These are phyloP conservation scores for Panaeolus papilionaceus DNA, from an alignment of 768 basidiomycete genomes.

Conservation along the genomic window DNA sequence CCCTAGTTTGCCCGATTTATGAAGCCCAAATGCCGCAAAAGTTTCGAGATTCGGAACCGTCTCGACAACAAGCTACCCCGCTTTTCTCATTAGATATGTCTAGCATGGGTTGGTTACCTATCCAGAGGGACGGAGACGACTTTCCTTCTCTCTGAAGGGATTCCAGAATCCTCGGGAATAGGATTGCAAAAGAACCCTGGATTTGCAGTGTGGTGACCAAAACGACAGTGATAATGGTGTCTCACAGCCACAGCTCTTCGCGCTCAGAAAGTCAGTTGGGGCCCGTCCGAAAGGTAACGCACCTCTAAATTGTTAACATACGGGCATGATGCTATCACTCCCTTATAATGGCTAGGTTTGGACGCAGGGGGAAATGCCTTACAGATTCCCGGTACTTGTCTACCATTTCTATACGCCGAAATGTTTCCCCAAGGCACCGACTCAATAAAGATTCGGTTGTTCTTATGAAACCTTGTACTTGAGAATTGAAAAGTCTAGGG, in stretches of 20 bases:
- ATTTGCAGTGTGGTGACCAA: slow-evolving; percentile 11
- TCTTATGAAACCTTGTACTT: slow-evolving; percentile 5
- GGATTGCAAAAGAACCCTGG: slow-evolving; percentile 14
- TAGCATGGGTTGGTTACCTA: not conserved
- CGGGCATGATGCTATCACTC: slow-evolving; percentile 8
- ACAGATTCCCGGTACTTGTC: slow-evolving; percentile 9
- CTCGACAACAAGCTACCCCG: slow-evolving; percentile 6
- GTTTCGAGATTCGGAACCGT: slow-evolving; percentile 14
- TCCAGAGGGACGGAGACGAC: slow-evolving; percentile 11
- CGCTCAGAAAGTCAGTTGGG: slow-evolving; percentile 13
- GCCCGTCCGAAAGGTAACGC: slow-evolving; percentile 9
- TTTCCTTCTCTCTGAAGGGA: slow-evolving; percentile 6
- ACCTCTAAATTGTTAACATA: slow-evolving; percentile 10
- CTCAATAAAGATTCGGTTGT: not conserved
- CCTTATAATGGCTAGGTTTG: slow-evolving; percentile 6
- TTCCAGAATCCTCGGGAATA: slow-evolving; percentile 13
- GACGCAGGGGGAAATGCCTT: slow-evolving; percentile 7
- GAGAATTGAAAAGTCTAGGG: slow-evolving; percentile 1
- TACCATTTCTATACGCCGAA: not conserved
- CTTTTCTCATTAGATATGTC: slow-evolving; percentile 3
- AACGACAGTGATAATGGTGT: slow-evolving; percentile 7
- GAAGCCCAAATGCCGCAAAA: slow-evolving; percentile 6
- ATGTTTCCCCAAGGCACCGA: slow-evolving; percentile 5
- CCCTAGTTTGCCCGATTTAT: slow-evolving; percentile 11
- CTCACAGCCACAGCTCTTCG: slow-evolving; percentile 14